Conservation (phyloP, 495 filamentous ascomycete species). For the Gamarada debralockiae region DNA sequence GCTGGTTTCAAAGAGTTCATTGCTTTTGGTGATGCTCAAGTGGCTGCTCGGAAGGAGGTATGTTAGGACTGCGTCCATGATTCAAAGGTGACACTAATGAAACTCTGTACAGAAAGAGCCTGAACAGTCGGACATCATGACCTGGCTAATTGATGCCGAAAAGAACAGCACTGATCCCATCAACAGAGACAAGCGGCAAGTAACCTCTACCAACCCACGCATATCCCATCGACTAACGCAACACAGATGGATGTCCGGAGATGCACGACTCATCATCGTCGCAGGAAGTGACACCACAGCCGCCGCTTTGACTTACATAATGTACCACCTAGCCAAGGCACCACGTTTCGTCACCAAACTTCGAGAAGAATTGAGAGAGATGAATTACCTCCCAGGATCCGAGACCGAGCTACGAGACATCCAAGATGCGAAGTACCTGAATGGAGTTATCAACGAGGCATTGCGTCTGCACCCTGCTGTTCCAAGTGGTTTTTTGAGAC, state of each 20-base stretch:
- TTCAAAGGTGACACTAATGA: background rate
- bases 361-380: background rate
- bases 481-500: constrained; percentile 28
- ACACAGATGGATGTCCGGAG: background rate
- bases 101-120: background rate
- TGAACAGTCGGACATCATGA: constrained; percentile 8
- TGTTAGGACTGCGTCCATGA: background rate
- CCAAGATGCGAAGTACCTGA: constrained; percentile 26
- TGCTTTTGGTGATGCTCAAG: constrained; percentile 1
- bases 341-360: background rate
- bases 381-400: constrained; percentile 15
- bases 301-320: constrained; percentile 5
- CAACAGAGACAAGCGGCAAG: background rate
- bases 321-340: constrained; percentile 9
- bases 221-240: too few species aligned
- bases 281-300: constrained; percentile 20
- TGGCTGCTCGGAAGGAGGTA: constrained; percentile 3
- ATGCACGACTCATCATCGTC: constrained; percentile 14
- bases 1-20: constrained; percentile 1
- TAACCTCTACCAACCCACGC: too few species aligned
- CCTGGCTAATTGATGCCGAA: constrained; percentile 6
- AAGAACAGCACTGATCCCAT: background rate
- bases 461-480: constrained; percentile 46
- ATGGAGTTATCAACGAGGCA: constrained; percentile 50
- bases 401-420: constrained; percentile 18